Conservation (phyloP, 345 rosid species). For the Rhodamnia argentea region DNA sequence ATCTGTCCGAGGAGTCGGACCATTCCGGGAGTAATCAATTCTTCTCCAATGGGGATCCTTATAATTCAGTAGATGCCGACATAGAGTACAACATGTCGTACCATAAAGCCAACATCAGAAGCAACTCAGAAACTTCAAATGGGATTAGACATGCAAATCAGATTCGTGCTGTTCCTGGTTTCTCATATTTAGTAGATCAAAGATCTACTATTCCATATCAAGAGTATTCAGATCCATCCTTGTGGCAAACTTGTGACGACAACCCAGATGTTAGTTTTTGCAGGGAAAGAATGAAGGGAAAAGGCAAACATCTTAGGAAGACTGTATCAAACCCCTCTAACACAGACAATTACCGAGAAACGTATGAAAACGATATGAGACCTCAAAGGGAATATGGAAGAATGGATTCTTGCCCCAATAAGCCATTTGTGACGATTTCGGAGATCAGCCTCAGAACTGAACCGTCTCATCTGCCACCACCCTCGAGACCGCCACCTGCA, state of each 20-base stretch:
- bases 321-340: slow-evolving; percentile 24
- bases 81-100: slow-evolving; percentile 66
- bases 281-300: slow-evolving; percentile 16
- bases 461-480: slow-evolving; percentile 83
- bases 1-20: slow-evolving; percentile 47
- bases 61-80: slow-evolving; percentile 39
- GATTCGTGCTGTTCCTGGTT: slow-evolving; percentile 36
- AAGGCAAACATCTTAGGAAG: slow-evolving; percentile 23
- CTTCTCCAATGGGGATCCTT: slow-evolving; percentile 46
- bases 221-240: slow-evolving; percentile 10
- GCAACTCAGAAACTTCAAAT: slow-evolving; percentile 20
- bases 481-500: slow-evolving; percentile 68
- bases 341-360: slow-evolving; percentile 7
- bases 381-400: slow-evolving; percentile 20
- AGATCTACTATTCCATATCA: slow-evolving; percentile 12
- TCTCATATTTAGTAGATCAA: slow-evolving; percentile 47
- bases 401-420: slow-evolving; percentile 27
- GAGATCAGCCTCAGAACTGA: slow-evolving; percentile 69
- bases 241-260: slow-evolving; percentile 18
- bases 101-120: slow-evolving; percentile 41
- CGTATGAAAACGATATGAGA: slow-evolving; percentile 21
- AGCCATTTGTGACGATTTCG: slow-evolving; percentile 58
- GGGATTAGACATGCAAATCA: slow-evolving; percentile 40
- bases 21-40: slow-evolving; percentile 39
- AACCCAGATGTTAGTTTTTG: slow-evolving; percentile 14